phyloP scores from a whole-genome alignment of 2,329 filamentous ascomycete genomes.

The Leptodontidium sp. region DNA sequence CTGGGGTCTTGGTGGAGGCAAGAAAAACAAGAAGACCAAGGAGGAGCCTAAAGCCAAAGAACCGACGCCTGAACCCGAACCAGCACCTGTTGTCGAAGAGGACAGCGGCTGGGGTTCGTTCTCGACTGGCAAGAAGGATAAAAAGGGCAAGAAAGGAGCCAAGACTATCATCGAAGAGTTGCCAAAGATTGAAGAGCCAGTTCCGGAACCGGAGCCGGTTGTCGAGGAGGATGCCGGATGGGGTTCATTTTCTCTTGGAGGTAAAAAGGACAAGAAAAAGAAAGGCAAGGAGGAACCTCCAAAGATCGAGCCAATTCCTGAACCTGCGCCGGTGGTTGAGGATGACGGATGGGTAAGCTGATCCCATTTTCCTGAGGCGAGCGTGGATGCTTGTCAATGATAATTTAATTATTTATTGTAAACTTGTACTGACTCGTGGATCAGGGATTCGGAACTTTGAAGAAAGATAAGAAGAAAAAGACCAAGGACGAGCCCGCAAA shows the following conservation, averaged over 20 bases:
- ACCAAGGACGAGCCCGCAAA: slow-evolving; percentile 3
- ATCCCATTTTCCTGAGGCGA: not conserved
- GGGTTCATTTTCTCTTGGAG: slow-evolving; percentile 49
- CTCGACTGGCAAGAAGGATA: slow-evolving; percentile 54
- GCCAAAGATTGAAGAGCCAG: slow-evolving; percentile 44
- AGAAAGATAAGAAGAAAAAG: slow-evolving; percentile 26
- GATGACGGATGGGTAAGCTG: slow-evolving; percentile 21
- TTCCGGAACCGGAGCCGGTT: slow-evolving; percentile 22
- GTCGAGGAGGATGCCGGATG: slow-evolving; percentile 23
- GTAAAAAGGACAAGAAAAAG: slow-evolving; percentile 53
- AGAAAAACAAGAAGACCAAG: slow-evolving; percentile 41
- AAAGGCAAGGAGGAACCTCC: slow-evolving; percentile 47
- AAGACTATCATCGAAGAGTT: slow-evolving; percentile 13
- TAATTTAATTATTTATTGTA: not conserved
- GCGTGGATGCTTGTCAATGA: not conserved
- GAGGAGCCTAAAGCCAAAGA: slow-evolving; percentile 43
- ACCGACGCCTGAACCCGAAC: slow-evolving; percentile 48
- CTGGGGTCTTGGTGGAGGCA: slow-evolving; percentile 44
- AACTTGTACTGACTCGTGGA: not conserved
- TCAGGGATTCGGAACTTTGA: slow-evolving; percentile 46
- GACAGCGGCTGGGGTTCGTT: slow-evolving; percentile 47
- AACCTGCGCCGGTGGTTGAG: slow-evolving; percentile 43
- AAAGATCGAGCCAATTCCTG: slow-evolving; percentile 40
- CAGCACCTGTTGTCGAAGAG: slow-evolving; percentile 33
- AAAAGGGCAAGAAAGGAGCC: slow-evolving; percentile 43